Evolutionary conservation across 352 stramenopile species (phyloP).

Genomic region (Phytophthora melonis): DNA sequence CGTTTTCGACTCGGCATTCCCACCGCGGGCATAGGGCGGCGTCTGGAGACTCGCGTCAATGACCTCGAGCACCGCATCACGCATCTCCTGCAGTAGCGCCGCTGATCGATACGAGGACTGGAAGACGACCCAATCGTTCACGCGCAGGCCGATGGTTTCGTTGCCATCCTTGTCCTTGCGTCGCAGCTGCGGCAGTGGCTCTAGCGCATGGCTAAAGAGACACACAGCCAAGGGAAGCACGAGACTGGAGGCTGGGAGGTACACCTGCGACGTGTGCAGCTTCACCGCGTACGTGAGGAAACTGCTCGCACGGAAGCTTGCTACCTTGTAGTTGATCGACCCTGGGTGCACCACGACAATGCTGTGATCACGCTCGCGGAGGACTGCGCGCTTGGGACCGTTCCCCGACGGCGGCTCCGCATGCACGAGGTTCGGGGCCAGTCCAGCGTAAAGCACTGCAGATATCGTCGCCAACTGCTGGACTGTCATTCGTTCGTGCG

Average conservation of each 20-base stretch:
- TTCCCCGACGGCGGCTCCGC: constrained; percentile 47
- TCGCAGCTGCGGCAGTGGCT: constrained; percentile 61
- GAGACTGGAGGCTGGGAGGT: constrained; percentile 73
- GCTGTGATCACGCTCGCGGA: constrained; percentile 57
- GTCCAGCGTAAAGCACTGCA: constrained; percentile 75
- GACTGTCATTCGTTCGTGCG: constrained; percentile 45
- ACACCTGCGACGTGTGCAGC: constrained; percentile 87
- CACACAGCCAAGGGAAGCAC: constrained; percentile 70
- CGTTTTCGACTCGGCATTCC: constrained; percentile 11
- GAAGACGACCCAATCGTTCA: constrained; percentile 81
- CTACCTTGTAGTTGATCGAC: constrained; percentile 79
- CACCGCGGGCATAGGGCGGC: constrained; percentile 36
- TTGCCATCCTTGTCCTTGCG: constrained; percentile 39
- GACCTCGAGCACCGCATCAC: constrained; percentile 36
- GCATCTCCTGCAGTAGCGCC: constrained; percentile 60
- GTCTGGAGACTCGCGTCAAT: constrained; percentile 50
- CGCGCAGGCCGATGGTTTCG: constrained; percentile 57
- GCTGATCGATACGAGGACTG: constrained; percentile 68
- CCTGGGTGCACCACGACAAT: constrained; percentile 74
- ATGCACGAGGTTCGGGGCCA: constrained; percentile 95
- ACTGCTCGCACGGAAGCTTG: constrained; percentile 50
- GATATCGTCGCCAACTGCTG: constrained; percentile 69
- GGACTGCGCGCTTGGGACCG: constrained; percentile 40
- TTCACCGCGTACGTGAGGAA: constrained; percentile 87
- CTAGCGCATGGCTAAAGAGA: constrained; percentile 75